These are phyloP conservation scores for Trichoderma virens DNA, from an alignment of 495 filamentous ascomycete genomes.

Conservation along the genomic window DNA sequence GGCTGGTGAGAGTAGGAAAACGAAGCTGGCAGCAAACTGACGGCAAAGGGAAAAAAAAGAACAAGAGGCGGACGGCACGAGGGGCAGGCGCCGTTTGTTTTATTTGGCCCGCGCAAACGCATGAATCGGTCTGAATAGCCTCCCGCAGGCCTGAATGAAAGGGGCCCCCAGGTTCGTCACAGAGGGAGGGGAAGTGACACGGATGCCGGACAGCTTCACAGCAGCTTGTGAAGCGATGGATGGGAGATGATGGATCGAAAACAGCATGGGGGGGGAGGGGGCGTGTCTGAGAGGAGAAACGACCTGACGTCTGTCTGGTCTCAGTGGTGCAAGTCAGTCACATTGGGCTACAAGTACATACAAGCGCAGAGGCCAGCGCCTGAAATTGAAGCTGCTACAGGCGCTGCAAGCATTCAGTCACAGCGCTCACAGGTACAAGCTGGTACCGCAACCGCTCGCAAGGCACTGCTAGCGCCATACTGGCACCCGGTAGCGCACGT, in stretches of 20 bases:
- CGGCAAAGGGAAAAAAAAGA: neutral
- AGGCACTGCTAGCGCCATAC: no score
- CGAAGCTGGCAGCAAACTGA: neutral
- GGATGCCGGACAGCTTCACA: neutral
- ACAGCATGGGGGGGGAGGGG: neutral
- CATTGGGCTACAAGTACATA: no score
- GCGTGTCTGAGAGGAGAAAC: neutral
- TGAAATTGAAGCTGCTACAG: no score
- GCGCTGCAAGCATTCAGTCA: neutral
- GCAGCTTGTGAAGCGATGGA: slow-evolving; percentile 1
- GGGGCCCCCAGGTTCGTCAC: slow-evolving; percentile 6
- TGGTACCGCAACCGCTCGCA: no score
- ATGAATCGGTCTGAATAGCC: slow-evolving; percentile 3
- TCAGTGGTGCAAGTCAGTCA: neutral
- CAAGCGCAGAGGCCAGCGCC: no score
- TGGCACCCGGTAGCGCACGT: neutral
- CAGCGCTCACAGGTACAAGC: no score
- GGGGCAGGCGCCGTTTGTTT: slow-evolving; percentile 7
- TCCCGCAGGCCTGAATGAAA: slow-evolving; percentile 9
- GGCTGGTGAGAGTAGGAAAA: no score
- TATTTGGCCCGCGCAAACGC: neutral
- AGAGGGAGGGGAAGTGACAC: slow-evolving; percentile 7
- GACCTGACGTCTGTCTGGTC: no score
- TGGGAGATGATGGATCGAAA: slow-evolving; percentile 9
- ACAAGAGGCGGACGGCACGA: neutral